These are phyloP conservation scores for Keithomyces neogunnii DNA, from an alignment of 2,329 filamentous ascomycete species.

Conservation along the genomic window DNA sequence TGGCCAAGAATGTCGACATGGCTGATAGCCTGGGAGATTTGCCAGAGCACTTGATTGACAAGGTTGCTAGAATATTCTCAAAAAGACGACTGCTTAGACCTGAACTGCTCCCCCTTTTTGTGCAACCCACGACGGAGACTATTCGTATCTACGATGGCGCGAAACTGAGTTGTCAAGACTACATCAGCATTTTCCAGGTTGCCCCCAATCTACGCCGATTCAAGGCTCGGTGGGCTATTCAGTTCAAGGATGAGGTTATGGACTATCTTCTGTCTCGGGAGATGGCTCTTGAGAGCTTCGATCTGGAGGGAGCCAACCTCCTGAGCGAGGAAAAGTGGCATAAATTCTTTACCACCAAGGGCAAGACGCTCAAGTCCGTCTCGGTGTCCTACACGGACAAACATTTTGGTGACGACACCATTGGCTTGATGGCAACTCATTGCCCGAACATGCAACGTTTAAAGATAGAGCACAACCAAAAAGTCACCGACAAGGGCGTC, in stretches of 20 bases:
- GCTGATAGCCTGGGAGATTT: constrained; percentile 55
- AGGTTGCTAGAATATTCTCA: constrained; percentile 50
- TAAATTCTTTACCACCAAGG: constrained; percentile 57
- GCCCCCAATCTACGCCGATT: constrained; percentile 62
- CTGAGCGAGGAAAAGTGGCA: constrained; percentile 70
- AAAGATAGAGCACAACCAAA: constrained; percentile 75
- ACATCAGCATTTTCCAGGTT: constrained; percentile 69
- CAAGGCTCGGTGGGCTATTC: constrained; percentile 76
- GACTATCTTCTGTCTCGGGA: constrained; percentile 71
- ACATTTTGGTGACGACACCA: constrained; percentile 65
- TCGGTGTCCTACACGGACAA: constrained; percentile 80
- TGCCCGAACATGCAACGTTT: constrained; percentile 65
- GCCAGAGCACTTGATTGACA: constrained; percentile 46
- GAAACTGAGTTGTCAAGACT: constrained; percentile 67
- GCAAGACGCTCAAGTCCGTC: constrained; percentile 54
- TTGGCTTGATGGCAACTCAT: constrained; percentile 50
- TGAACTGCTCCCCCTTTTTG: constrained; percentile 47
- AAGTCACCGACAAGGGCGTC: constrained; percentile 59
- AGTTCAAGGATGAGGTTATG: constrained; percentile 80
- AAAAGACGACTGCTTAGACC: constrained; percentile 50
- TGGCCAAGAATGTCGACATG: constrained; percentile 54
- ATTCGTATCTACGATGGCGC: constrained; percentile 50
- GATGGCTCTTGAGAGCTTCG: constrained; percentile 60
- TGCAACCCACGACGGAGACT: constrained; percentile 40
- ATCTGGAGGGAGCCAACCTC: constrained; percentile 78